phyloP scores from a whole-genome alignment of 495 filamentous ascomycete genomes.

The Delitschia confertaspora region DNA sequence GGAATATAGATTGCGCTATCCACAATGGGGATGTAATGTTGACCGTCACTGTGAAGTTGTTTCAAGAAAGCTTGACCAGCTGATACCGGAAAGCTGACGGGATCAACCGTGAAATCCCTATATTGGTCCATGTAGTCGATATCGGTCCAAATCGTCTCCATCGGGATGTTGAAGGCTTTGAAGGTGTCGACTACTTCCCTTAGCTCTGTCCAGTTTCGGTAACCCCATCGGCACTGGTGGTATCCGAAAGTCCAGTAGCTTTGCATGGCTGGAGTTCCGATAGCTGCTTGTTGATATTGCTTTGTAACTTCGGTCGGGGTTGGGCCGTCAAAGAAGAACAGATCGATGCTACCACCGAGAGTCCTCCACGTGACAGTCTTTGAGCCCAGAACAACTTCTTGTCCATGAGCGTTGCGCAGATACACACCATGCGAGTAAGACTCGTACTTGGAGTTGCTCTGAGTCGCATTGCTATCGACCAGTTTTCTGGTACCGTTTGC shows the following conservation, averaged over 20 bases:
- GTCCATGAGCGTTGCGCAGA: constrained; percentile 59
- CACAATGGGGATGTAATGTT: constrained; percentile 78
- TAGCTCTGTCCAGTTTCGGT: constrained; percentile 48
- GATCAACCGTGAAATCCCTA: constrained; percentile 53
- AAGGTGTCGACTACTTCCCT: constrained; percentile 51
- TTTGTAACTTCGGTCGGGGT: constrained; percentile 48
- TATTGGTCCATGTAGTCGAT: constrained; percentile 42
- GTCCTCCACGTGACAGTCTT: constrained; percentile 68
- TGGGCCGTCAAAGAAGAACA: constrained; percentile 56
- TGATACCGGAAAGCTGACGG: constrained; percentile 40
- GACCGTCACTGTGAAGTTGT: constrained; percentile 54
- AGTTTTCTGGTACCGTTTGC: constrained; percentile 44
- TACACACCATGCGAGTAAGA: constrained; percentile 56
- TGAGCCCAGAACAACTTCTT: constrained; percentile 60
- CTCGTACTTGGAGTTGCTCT: constrained; percentile 48
- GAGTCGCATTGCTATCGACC: constrained; percentile 45
- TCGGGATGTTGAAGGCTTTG: constrained; percentile 51
- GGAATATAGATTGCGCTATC: constrained; percentile 74
- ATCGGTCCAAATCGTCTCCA: constrained; percentile 58
- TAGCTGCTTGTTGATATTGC: constrained; percentile 47
- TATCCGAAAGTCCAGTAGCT: constrained; percentile 54
- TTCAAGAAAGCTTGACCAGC: constrained; percentile 53
- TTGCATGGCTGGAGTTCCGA: constrained; percentile 56
- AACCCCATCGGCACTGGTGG: constrained; percentile 61
- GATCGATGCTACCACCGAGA: constrained; percentile 53